phyloP scores from a whole-genome alignment of 768 basidiomycete genomes.

The Collybia mongolica region DNA sequence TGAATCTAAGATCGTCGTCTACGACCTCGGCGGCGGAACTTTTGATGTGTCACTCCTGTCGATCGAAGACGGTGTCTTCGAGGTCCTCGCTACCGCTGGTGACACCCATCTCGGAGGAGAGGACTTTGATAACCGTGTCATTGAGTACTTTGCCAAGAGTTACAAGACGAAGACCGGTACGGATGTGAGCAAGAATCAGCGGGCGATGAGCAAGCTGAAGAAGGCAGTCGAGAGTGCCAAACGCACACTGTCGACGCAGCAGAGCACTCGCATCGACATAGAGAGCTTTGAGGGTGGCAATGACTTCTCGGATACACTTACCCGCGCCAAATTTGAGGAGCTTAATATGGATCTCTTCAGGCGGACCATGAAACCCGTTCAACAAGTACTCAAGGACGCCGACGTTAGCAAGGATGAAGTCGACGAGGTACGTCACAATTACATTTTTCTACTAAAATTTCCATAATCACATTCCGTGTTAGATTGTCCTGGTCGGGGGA shows the following conservation, averaged over 20 bases:
- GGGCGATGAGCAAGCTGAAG: conserved; percentile 70
- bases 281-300: conserved; percentile 71
- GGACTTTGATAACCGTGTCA: conserved; percentile 71
- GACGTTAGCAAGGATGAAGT: conserved; percentile 76
- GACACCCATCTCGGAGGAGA: conserved; percentile 75
- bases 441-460: neutral
- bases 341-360: conserved; percentile 81
- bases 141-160: conserved; percentile 65
- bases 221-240: conserved; percentile 75
- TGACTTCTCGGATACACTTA: conserved; percentile 78
- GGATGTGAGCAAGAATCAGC: conserved; percentile 58
- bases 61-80: conserved; percentile 69
- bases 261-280: conserved; percentile 57
- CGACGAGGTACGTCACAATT: conserved; percentile 48
- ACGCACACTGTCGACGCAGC: conserved; percentile 55
- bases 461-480: too few relatives aligned
- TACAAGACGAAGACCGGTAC: conserved; percentile 69
- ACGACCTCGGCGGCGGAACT: conserved; percentile 73
- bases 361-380: conserved; percentile 83
- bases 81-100: conserved; percentile 70
- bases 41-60: conserved; percentile 72
- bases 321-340: conserved; percentile 84
- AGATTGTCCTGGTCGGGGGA: conserved; percentile 41
- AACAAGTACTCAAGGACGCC: conserved; percentile 82
- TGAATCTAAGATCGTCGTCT: conserved; percentile 63